Evolutionary conservation across 768 basidiomycete species (phyloP), one percentile per base, ranked within the genome.

Genomic region (Pseudohyphozyma bogoriensis): DNA sequence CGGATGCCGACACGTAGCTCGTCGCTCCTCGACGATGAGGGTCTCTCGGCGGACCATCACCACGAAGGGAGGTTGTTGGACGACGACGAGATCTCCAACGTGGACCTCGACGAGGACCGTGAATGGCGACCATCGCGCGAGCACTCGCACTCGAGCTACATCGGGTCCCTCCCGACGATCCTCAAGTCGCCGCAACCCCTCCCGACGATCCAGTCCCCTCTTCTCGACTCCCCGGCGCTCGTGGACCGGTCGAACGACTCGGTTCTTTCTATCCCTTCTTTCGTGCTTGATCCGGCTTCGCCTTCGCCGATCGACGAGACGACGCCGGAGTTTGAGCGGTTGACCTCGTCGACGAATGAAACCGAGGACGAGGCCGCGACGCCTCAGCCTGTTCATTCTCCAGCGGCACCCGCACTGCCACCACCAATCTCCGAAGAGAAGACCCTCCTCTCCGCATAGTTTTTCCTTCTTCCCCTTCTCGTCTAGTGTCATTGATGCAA

Each of bases 131-230:
- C 33, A 20, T 31, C 13, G 15, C 20, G 44, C 26, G 32, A 44
- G 15, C 20, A 35, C 31, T 29, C 26, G 49, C 36, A 55, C 31
- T 11, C 47, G 45, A 56, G 58, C 20, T 65, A 55, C 40, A 52
- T 60, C 22, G 64, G 64, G 1, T 65, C 56, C 37, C 39, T 65
- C 2, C 64, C 64, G 4, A 46, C 59, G 2, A 58, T 47, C 54
- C 56, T 65, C 44, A 52, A 50, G 31, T 20, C 51, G 36, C 36
- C 35, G 15, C 36, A 37, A n/a, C 24, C 36, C 0, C 15, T 26
- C 26, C 8, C 36, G 8, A 12, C 28, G 5, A 26, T 11, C 22
- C 13, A 12, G 2, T 12, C 12, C 35, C n/a, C 15, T 1, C 39
- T 26, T 1, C 24, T 36, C 22, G 24, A 37, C 13, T 16, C 20